Percentiles rank a stretch among this genome's conserved stretches.
Conservation (phyloP, 1,284 basidiomycete genomes). For the Neolentinus lepideus region DNA sequence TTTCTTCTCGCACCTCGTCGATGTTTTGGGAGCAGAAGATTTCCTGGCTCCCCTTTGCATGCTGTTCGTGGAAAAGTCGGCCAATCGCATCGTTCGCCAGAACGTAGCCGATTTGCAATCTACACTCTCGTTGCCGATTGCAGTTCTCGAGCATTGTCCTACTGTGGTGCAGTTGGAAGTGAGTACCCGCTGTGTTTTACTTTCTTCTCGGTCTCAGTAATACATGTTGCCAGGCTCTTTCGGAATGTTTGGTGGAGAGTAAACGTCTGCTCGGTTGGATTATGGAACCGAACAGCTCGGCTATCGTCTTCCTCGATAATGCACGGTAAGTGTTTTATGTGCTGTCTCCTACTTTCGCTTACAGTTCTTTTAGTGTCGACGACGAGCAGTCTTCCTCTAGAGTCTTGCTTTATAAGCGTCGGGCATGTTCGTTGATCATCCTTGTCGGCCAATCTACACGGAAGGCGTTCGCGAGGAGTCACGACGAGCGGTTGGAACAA, state of each 20-base stretch:
- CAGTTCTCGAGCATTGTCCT: conserved; percentile 55
- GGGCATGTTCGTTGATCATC: conserved; percentile 58
- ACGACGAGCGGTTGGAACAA: conserved; percentile 13
- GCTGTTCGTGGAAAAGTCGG: conserved; percentile 78
- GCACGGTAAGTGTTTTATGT: conserved; percentile 36
- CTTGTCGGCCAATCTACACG: conserved; percentile 45
- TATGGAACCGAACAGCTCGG: conserved; percentile 27
- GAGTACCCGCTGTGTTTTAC: conserved; percentile 17
- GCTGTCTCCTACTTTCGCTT: conserved; percentile 2
- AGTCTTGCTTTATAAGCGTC: conserved; percentile 40
- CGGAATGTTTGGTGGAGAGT: conserved; percentile 64
- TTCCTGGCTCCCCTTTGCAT: conserved; percentile 84
- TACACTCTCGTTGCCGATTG: conserved; percentile 61
- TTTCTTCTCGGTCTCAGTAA: conserved; percentile 8
- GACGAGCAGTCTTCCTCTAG: conserved; percentile 43
- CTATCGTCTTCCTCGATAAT: conserved; percentile 50
- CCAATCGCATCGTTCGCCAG: conserved; percentile 67
- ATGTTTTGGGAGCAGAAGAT: conserved; percentile 74
- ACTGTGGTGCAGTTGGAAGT: conserved; percentile 51
- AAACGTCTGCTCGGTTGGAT: conserved; percentile 47
- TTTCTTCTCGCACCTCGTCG: conserved; percentile 89
- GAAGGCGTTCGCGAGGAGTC: conserved; percentile 15
- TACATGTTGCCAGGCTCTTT: conserved; percentile 42
- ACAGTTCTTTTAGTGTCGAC: conserved; percentile 29
- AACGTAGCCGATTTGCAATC: conserved; percentile 49